Conservation (phyloP, 1,284 basidiomycete species). For the Microbotryomycetes sp. region DNA sequence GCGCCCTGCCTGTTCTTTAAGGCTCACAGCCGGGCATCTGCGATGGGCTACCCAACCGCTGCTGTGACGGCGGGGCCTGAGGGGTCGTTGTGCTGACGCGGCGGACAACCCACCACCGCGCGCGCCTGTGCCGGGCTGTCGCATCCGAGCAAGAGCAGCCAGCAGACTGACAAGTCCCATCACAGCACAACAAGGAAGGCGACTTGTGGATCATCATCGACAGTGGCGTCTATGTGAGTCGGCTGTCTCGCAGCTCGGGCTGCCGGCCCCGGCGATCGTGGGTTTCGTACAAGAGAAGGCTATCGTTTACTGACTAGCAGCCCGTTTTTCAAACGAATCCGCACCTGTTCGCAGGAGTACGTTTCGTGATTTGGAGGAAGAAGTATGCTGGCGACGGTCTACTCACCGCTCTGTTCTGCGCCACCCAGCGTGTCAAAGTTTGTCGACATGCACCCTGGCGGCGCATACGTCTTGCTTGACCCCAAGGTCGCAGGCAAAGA, state of each 20-base stretch:
- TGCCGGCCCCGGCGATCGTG: neutral
- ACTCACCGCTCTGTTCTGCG: neutral
- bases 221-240: conserved; percentile 63
- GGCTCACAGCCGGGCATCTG: neutral
- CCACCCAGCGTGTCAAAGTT: conserved; percentile 55
- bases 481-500: conserved; percentile 45
- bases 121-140: too few relatives aligned
- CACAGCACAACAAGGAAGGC: conserved; percentile 65
- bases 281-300: neutral
- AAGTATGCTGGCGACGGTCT: neutral
- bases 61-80: neutral
- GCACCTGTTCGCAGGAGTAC: neutral
- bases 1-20: too few relatives aligned
- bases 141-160: too few relatives aligned
- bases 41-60: neutral
- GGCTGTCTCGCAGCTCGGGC: neutral
- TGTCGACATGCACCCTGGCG: conserved; percentile 71
- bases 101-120: neutral
- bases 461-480: conserved; percentile 55
- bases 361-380: neutral
- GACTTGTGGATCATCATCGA: conserved; percentile 78
- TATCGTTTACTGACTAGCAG: neutral
- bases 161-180: too few relatives aligned
- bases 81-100: neutral
- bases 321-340: neutral